A percentile compares a stretch with the other conserved stretches of the same genome.
Evolutionary conservation across 2,329 filamentous ascomycete genomes (phyloP).

Genomic region (Fusarium multiceps): DNA sequence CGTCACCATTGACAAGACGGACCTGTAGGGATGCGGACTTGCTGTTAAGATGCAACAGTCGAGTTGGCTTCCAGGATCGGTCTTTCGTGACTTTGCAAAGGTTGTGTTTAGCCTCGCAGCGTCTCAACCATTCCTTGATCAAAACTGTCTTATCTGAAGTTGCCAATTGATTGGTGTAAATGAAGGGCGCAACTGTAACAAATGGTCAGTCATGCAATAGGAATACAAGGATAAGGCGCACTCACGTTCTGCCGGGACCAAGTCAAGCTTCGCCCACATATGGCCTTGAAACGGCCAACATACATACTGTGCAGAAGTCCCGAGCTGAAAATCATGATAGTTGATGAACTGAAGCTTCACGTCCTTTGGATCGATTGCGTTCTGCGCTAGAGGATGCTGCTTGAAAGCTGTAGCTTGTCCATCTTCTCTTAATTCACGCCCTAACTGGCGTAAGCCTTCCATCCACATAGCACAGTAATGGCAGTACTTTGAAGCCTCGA

Average conservation of each 20-base stretch:
- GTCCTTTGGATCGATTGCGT: background rate
- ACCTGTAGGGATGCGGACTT: background rate
- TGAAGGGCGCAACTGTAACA: background rate
- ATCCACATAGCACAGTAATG: background rate
- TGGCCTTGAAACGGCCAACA: background rate
- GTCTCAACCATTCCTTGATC: background rate
- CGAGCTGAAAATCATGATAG: background rate
- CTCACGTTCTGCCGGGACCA: background rate
- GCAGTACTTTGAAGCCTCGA: background rate
- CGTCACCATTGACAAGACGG: background rate
- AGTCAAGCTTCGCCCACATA: slow-evolving; percentile 9
- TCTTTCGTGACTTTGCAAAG: background rate
- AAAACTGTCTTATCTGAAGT: background rate
- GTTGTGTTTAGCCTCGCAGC: background rate
- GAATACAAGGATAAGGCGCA: background rate
- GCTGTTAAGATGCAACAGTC: background rate
- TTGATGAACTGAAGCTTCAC: background rate
- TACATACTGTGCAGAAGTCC: background rate
- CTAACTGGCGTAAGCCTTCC: background rate
- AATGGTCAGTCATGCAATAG: background rate
- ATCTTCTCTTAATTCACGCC: background rate
- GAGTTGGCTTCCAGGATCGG: background rate
- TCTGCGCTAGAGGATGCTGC: background rate
- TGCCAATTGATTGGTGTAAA: background rate
- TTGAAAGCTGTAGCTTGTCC: background rate